Percentiles rank a stretch among this genome's conserved stretches.
These are phyloP conservation scores for Sclerotiophoma versabilis DNA, from an alignment of 2,329 filamentous ascomycete species.

Conservation along the genomic window DNA sequence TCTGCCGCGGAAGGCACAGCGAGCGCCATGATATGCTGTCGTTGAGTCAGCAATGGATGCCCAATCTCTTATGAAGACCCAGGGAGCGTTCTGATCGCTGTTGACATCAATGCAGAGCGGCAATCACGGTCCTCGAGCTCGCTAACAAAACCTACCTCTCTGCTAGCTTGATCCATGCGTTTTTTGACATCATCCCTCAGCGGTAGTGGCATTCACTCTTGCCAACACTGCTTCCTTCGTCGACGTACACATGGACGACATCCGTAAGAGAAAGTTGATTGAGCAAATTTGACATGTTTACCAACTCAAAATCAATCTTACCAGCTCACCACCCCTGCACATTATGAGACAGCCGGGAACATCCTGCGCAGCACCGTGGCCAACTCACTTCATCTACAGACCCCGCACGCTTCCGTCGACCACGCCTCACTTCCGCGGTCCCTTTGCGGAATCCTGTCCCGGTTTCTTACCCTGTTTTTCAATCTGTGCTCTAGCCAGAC, in stretches of 20 bases:
- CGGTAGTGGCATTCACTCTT: neutral
- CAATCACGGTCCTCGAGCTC: neutral
- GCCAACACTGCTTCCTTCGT: neutral
- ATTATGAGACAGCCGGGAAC: slow-evolving; percentile 12
- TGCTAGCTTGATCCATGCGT: slow-evolving; percentile 16
- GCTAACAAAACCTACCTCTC: neutral
- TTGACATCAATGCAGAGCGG: neutral
- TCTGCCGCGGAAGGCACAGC: neutral
- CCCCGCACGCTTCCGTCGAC: slow-evolving; percentile 11
- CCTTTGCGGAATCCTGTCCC: neutral
- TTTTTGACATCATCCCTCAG: neutral
- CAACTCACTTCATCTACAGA: slow-evolving; percentile 12
- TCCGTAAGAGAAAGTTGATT: neutral
- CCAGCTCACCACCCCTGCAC: slow-evolving; percentile 12
- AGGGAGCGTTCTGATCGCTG: neutral
- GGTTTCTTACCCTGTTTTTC: neutral
- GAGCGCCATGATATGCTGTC: neutral
- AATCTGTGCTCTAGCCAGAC: slow-evolving; percentile 2
- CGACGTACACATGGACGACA: neutral
- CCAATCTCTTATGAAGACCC: neutral
- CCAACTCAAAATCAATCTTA: slow-evolving; percentile 1
- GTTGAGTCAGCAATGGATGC: slow-evolving; percentile 10
- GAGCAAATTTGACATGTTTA: neutral
- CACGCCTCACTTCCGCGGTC: slow-evolving; percentile 9
- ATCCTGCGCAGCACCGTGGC: slow-evolving; percentile 9